phyloP scores from a whole-genome alignment of 306 rosid genomes.

The Quercus berberidifolia region DNA sequence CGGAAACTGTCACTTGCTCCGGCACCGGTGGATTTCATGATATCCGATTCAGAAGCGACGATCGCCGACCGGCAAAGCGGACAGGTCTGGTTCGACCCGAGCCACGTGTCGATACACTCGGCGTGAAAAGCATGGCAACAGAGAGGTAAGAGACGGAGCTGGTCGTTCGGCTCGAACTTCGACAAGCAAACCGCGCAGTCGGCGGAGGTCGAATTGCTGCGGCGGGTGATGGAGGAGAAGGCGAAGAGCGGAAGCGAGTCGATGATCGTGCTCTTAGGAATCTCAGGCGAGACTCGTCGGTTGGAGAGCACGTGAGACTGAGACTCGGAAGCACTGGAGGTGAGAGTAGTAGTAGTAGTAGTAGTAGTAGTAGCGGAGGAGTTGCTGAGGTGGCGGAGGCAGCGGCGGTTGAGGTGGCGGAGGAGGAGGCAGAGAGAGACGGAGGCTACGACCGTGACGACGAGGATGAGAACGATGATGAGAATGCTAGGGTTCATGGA shows the following conservation, averaged over 20 bases:
- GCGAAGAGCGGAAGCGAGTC: slow-evolving; percentile 58
- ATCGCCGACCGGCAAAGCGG: slow-evolving; percentile 75
- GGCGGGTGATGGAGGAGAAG: slow-evolving; percentile 52
- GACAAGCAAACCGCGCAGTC: slow-evolving; percentile 85
- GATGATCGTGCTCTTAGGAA: slow-evolving; percentile 5
- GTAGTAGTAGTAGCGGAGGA: slow-evolving; percentile 7
- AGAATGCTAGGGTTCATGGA: slow-evolving; percentile 52
- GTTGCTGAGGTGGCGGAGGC: slow-evolving; percentile 43
- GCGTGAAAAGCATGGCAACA: slow-evolving; percentile 81
- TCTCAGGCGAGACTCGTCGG: slow-evolving; percentile 52
- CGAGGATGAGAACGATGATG: slow-evolving; percentile 44
- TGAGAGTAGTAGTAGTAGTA: background rate
- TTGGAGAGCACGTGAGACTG: slow-evolving; percentile 19
- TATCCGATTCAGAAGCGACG: slow-evolving; percentile 45
- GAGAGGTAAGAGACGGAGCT: slow-evolving; percentile 65
- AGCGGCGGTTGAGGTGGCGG: slow-evolving; percentile 61
- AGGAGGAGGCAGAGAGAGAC: slow-evolving; percentile 55
- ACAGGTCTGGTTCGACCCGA: slow-evolving; percentile 59
- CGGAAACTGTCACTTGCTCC: slow-evolving; percentile 40
- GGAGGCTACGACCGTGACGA: slow-evolving; percentile 48
- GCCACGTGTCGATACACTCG: slow-evolving; percentile 68
- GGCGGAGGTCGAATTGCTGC: slow-evolving; percentile 21
- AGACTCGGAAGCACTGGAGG: slow-evolving; percentile 4
- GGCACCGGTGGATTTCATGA: slow-evolving; percentile 22
- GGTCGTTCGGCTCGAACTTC: slow-evolving; percentile 51